These are phyloP conservation scores for Phaeotremella fagi DNA, from an alignment of 768 basidiomycete genomes.

Conservation along the genomic window DNA sequence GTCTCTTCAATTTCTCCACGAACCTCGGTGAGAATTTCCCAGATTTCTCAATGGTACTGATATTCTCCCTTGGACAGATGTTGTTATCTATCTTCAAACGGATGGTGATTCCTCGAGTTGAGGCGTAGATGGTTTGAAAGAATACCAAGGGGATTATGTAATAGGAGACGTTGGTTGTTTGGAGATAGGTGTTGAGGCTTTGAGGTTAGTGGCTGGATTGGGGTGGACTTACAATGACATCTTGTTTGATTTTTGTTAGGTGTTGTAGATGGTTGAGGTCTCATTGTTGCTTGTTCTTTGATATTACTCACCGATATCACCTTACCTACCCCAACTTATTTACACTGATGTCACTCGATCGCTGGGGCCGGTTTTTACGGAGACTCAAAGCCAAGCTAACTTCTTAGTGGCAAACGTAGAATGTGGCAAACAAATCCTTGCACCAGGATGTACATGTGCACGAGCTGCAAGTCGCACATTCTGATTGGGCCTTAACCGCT, in stretches of 20 bases:
- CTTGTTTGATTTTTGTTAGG: neutral
- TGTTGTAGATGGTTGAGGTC: too few relatives aligned
- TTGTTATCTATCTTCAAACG: constrained; percentile 26
- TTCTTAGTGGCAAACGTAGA: too few relatives aligned
- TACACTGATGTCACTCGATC: too few relatives aligned
- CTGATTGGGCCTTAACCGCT: too few relatives aligned
- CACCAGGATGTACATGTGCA: too few relatives aligned
- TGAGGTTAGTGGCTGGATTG: neutral
- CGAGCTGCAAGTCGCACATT: too few relatives aligned
- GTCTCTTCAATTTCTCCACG: constrained; percentile 29
- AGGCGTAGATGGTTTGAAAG: constrained; percentile 25
- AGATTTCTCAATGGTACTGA: constrained; percentile 26
- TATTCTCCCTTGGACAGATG: constrained; percentile 19
- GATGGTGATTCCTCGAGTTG: constrained; percentile 19
- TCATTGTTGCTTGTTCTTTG: too few relatives aligned
- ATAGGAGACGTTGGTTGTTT: constrained; percentile 29
- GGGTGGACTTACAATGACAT: neutral
- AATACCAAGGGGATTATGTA: constrained; percentile 25
- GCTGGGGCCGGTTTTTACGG: too few relatives aligned
- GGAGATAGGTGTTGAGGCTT: neutral
- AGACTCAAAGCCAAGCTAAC: too few relatives aligned
- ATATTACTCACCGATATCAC: too few relatives aligned
- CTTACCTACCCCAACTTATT: too few relatives aligned
- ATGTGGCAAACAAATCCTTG: too few relatives aligned
- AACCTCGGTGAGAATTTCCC: constrained; percentile 23